phyloP scores from a whole-genome alignment of 2,329 filamentous ascomycete genomes.

The Thyridium curvatum region DNA sequence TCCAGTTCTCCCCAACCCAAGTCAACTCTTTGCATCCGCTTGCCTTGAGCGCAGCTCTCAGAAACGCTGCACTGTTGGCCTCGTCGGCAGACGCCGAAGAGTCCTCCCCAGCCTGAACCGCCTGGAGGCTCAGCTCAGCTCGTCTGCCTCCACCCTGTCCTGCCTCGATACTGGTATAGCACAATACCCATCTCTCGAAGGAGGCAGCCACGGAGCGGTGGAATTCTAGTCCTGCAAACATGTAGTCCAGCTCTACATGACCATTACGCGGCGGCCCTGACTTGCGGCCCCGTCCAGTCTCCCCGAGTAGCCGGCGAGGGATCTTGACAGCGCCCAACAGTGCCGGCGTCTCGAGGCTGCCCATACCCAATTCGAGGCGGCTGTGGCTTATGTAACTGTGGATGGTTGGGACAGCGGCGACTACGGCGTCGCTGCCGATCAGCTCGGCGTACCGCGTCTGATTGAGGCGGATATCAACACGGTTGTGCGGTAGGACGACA shows the following conservation, averaged over 20 bases:
- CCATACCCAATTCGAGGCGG: conserved; percentile 37
- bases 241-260: conserved; percentile 23
- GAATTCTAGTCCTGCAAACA: conserved; percentile 47
- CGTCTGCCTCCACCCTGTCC: conserved; percentile 44
- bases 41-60: no score
- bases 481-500: conserved; percentile 36
- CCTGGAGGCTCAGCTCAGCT: conserved; percentile 42
- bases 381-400: conserved; percentile 36
- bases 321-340: conserved; percentile 5
- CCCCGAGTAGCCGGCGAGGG: neutral
- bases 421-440: conserved; percentile 9
- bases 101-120: conserved; percentile 7
- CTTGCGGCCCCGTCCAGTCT: no score
- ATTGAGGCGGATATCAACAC: conserved; percentile 41
- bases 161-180: conserved; percentile 45
- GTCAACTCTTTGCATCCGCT: no score
- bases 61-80: no score
- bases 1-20: neutral
- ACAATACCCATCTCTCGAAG: conserved; percentile 37
- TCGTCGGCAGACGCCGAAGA: no score
- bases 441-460: conserved; percentile 28
- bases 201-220: conserved; percentile 36
- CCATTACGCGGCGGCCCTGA: no score
- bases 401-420: conserved; percentile 25
- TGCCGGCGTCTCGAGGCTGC: conserved; percentile 42